These are phyloP conservation scores for Medicago lupulina DNA, from an alignment of 306 rosid species.

Conservation along the genomic window DNA sequence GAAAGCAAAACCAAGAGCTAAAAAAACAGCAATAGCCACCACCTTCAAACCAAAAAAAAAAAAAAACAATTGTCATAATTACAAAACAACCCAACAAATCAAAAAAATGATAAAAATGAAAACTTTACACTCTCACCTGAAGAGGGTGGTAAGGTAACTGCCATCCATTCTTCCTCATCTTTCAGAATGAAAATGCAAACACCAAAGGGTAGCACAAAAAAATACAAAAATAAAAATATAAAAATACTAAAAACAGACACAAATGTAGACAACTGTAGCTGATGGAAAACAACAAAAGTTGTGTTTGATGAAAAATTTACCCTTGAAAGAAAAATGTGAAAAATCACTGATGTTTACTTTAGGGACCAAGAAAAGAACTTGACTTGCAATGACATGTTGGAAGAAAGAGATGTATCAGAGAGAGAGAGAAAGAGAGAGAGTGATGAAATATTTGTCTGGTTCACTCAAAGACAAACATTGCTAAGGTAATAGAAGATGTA, in stretches of 20 bases:
- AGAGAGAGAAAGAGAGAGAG: slow-evolving; percentile 25
- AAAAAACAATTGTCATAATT: background rate
- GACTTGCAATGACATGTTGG: slow-evolving; percentile 44
- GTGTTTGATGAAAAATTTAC: slow-evolving; percentile 45
- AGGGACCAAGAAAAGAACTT: slow-evolving; percentile 32
- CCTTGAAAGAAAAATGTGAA: slow-evolving; percentile 40
- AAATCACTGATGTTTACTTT: slow-evolving; percentile 47
- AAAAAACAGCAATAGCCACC: slow-evolving; percentile 94
- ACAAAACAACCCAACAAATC: background rate
- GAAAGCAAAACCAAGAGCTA: slow-evolving; percentile 95
- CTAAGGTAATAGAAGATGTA: slow-evolving; percentile 51
- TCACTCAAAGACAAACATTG: slow-evolving; percentile 60
- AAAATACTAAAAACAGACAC: background rate
- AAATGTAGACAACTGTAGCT: slow-evolving; percentile 43
- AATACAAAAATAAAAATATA: background rate
- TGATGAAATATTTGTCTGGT: slow-evolving; percentile 59
- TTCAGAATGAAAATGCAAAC: slow-evolving; percentile 42
- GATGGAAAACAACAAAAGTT: slow-evolving; percentile 21
- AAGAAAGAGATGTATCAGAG: slow-evolving; percentile 55
- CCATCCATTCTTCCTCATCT: slow-evolving; percentile 98
- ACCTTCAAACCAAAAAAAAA: slow-evolving; percentile 54
- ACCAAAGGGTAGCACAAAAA: slow-evolving; percentile 18
- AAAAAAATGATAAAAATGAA: background rate
- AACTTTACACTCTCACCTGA: slow-evolving; percentile 58
- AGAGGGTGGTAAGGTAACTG: slow-evolving; percentile 97